Evolutionary conservation across 805 yeast species (phyloP), one percentile per base, ranked within the genome.

Genomic region (Blastobotrys attinorum): DNA sequence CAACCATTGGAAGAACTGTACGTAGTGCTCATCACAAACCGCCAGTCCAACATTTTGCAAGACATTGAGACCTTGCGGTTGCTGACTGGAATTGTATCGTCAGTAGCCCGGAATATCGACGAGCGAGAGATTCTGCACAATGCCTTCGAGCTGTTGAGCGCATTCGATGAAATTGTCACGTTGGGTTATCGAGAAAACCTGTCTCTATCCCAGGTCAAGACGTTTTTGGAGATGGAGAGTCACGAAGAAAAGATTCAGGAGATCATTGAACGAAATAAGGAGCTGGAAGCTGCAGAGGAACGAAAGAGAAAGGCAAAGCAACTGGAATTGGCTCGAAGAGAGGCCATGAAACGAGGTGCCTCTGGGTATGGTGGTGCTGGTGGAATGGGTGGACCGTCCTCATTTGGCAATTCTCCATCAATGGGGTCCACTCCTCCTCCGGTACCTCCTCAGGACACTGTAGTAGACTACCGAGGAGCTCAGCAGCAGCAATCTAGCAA

Each of bases 181-280:
- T 71, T 86, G 66, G 98, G 98, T 15, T 87, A 82, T 69, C 79
- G 85, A 52, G 99, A 92, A 63, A 83, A 87, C 64, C 69, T 90
- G 52, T 77, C 92, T 0, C 62, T 82, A 51, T 63, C 79, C 47
- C 97, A 92, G 68, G 83, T 92, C 51, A 79, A 77, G 62, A 85
- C 94, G 10, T 90, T 85, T 66, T 71, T 92, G 69, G 90, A 87
- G 61, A 90, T 92, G 97, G 97, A 92, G 66, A 84, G 95, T 33
- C 97, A 92, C 63, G 98, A 92, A 67, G 99, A 92, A 68, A 90
- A 86, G 71, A 90, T 94, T 60, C 97, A 92, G 71, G 97, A 92
- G 62, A 89, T 92, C 62, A 92, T 92, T 57, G 97, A 87, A 67
- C 80, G 89, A 64, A 92, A 92, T 71, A 92, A 92, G 68, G 98